Base-by-base conservation (phyloP, 352 stramenopile species). In the Phytopythium mirpurense region DNA sequence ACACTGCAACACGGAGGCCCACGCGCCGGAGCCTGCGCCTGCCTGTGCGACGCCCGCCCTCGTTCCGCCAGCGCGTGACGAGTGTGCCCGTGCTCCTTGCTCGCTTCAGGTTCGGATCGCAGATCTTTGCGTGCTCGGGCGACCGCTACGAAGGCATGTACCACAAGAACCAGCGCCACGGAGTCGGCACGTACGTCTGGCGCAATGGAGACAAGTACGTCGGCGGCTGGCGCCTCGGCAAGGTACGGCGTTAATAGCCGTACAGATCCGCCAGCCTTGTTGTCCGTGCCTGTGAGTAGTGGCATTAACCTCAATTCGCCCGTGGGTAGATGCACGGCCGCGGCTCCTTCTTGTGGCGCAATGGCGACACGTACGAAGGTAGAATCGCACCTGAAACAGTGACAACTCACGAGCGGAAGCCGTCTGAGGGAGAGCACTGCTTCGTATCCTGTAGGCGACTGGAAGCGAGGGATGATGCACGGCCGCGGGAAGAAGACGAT, bases 121-220 rank as follows among this genome's bases (percentile, higher is more conserved):
- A 92, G 59, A 74, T 67, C 5, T 95, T 94, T 74, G 78, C 78
- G 19, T 59, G 53, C n/a, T 92, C 78, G 0, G 78, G 85, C 12
- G 86, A 95, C 48, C 86, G 84, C 18, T 84, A 95, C 36, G 86
- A 96, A 76, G 84, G 84, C 10, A 84, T 93, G 60, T 96, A 93
- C 61, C 67, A 85, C 45, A 92, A 91, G 57, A 89, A 86, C 57
- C 76, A 89, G 49, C 80, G 86, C 26, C 80, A 96, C 55, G 86
- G 86, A 21, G 75, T 73, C 49, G 84, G 84, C 18, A 93, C 83
- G 41, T 96, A 93, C 47, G 64, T 94, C 40, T 96, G 86, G 86
- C 65, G 82, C 2, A 96, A 96, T 57, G 86, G 86, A 1, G 86
- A 96, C 68, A 94, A 92, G 59, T 96, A 93, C 60, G 72, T 93